These are phyloP conservation scores for Pulveroboletus sp. DNA, from an alignment of 768 basidiomycete genomes.

Conservation along the genomic window DNA sequence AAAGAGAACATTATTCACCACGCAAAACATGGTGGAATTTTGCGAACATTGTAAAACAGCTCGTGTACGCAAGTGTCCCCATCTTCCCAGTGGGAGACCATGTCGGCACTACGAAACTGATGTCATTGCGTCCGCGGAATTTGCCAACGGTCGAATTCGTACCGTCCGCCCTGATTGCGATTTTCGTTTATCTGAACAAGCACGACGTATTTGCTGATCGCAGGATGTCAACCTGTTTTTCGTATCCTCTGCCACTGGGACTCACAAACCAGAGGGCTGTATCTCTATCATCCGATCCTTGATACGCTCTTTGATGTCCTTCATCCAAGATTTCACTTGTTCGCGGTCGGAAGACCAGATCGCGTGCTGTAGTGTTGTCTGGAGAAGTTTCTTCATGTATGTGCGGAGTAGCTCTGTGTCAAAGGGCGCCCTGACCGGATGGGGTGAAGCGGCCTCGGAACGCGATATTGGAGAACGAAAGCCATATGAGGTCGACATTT, in stretches of 20 bases:
- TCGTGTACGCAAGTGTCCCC: slow-evolving; percentile 75
- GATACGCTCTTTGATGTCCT: slow-evolving; percentile 78
- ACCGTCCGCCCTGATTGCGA: slow-evolving; percentile 81
- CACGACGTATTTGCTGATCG: slow-evolving; percentile 77
- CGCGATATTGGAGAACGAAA: slow-evolving; percentile 61
- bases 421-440: slow-evolving; percentile 50
- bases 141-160: slow-evolving; percentile 21
- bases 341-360: slow-evolving; percentile 72
- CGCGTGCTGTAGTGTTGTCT: slow-evolving; percentile 59
- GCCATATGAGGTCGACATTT: slow-evolving; percentile 32
- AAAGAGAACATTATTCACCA: slow-evolving; percentile 11
- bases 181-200: slow-evolving; percentile 84
- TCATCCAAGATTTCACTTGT: slow-evolving; percentile 69
- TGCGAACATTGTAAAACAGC: slow-evolving; percentile 71
- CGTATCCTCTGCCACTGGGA: slow-evolving; percentile 13
- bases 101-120: slow-evolving; percentile 54
- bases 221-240: slow-evolving; percentile 15
- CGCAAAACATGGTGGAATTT: slow-evolving; percentile 4
- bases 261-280: slow-evolving; percentile 79
- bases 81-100: slow-evolving; percentile 88
- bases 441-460: slow-evolving; percentile 52
- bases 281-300: slow-evolving; percentile 86
- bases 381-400: slow-evolving; percentile 80
- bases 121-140: slow-evolving; percentile 6
- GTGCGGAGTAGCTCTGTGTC: slow-evolving; percentile 68